Evolutionary conservation across 2,329 filamentous ascomycete species (phyloP), one percentile per base, ranked within the genome.

Genomic region (Metarhizium sp.): DNA sequence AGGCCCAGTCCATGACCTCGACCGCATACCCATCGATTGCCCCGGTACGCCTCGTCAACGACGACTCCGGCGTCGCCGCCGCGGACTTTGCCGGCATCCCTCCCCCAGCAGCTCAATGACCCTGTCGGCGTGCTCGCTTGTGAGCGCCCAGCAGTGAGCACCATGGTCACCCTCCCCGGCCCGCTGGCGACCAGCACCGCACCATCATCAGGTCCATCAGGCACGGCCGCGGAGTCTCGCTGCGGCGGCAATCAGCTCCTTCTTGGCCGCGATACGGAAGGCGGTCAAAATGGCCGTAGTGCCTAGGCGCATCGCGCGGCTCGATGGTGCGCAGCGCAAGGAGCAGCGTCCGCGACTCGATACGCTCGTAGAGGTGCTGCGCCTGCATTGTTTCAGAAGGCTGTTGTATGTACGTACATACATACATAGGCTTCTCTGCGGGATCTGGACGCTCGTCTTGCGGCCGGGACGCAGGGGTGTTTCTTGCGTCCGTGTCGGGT

Each of bases 1-100:
- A 67, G 4, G 60, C 66, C 62, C 64, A 67, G 43, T 62, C 60
- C 47, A 67, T 61, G 36, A 62, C 63, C 60, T 66, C 64, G 2
- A 57, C 53, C 18, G 62, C 63, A 55, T 63, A 63, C 14, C 65
- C 65, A 25, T 25, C 1, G 20, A 42, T 51, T 57, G 6, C 61
- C 59, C 42, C 62, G 62, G 50, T 62, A 60, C 51, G 48, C 57
- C 14, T 59, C 50, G 47, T 60, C 63, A n/a, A 68, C 14, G 56
- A 68, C 58, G 48, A 60, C 64, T 51, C 65, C 66, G 4, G 61
- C 64, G 32, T 67, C 65, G 5, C 64, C 66, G 3, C 62, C 60
- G 10, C 63, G 57, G 16, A 64, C 16, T 42, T 53, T 51, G 4
- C 8, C 18, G 7, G 58, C 63, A 7, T 55, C 58, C 18, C 59